Evolutionary conservation across 2,329 filamentous ascomycete genomes (phyloP), one percentile per base, ranked within the genome.

Genomic region (Xylariaceae sp.): DNA sequence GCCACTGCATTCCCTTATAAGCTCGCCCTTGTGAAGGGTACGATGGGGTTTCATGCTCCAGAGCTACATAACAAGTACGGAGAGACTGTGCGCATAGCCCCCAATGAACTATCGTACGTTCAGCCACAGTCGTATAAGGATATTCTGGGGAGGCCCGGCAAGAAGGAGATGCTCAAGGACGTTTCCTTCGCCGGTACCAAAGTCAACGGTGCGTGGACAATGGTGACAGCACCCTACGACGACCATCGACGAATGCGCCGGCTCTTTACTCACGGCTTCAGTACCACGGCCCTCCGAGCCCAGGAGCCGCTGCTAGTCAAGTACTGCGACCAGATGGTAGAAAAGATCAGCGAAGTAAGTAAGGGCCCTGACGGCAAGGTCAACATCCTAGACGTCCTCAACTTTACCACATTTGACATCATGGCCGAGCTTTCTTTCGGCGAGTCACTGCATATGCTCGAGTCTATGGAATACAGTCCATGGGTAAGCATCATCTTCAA

Each of bases 1-100:
- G 42, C 63, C 16, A 66, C 50, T 18, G 59, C 61, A 3, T 50
- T 65, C 1, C 64, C 63, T 2, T 64, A 59, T 24, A 63, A 60
- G 60, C 42, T 60, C 15, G 47, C 52, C 8, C 53, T 37, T 39
- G 32, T 65, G 0, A 51, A 40, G 9, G 64, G 64, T 13, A n/a
- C n/a, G 37, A 59, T 23, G 51, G 61, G 29, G 48, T 60, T n/a
- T 27, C 37, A 24, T 59, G 55, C 46, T 36, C 64, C 30, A 1
- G 42, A 39, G 15, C 37, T 62, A 7, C 62, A 64, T 21, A 18
- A 4, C 2, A 45, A 51, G 10, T 64, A 64, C 29, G 62, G 61
- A 0, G 29, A 61, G 0, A 50, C 59, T 18, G 57, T 64, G 6
- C 46, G 61, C 20, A 59, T 57, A 23, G 53, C 40, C 4, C 62